phyloP scores from a whole-genome alignment of 306 rosid genomes.

The Gillenia trifoliata region DNA sequence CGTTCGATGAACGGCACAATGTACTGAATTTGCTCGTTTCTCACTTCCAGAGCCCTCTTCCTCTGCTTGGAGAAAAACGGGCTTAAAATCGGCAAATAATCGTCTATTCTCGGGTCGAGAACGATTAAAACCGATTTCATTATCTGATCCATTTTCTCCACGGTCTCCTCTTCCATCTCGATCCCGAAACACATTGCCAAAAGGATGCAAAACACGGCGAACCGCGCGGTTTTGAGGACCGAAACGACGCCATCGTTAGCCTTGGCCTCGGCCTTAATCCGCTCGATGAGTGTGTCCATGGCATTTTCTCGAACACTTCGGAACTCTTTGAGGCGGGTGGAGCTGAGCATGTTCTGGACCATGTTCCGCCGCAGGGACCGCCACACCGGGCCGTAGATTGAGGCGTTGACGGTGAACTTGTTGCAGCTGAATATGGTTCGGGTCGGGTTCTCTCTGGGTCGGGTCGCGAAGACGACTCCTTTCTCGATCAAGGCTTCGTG shows the following conservation, averaged over 20 bases:
- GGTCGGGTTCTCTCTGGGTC: slow-evolving; percentile 81
- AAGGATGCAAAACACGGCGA: slow-evolving; percentile 74
- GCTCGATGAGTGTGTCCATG: slow-evolving; percentile 55
- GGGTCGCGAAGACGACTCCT: slow-evolving; percentile 51
- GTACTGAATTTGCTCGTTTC: slow-evolving; percentile 58
- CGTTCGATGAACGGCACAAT: slow-evolving; percentile 55
- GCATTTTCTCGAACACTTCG: slow-evolving; percentile 53
- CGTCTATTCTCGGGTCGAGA: slow-evolving; percentile 79
- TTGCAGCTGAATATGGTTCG: slow-evolving; percentile 72
- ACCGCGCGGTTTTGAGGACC: slow-evolving; percentile 70
- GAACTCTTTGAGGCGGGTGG: slow-evolving; percentile 64
- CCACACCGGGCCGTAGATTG: slow-evolving; percentile 80
- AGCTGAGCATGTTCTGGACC: slow-evolving; percentile 96
- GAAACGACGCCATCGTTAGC: slow-evolving; percentile 47
- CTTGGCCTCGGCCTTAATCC: slow-evolving; percentile 57
- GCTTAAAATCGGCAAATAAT: slow-evolving; percentile 70
- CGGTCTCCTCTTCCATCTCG: slow-evolving; percentile 69
- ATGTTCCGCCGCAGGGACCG: slow-evolving; percentile 72
- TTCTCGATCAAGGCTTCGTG: slow-evolving; percentile 73
- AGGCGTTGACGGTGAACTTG: slow-evolving; percentile 80
- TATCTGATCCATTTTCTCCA: slow-evolving; percentile 62
- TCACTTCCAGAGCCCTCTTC: slow-evolving; percentile 52
- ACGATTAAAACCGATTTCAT: slow-evolving; percentile 63
- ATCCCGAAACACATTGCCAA: slow-evolving; percentile 83
- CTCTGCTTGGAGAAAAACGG: slow-evolving; percentile 80